phyloP scores from a whole-genome alignment of 805 yeast genomes.

The Ogataea dorogensis region DNA sequence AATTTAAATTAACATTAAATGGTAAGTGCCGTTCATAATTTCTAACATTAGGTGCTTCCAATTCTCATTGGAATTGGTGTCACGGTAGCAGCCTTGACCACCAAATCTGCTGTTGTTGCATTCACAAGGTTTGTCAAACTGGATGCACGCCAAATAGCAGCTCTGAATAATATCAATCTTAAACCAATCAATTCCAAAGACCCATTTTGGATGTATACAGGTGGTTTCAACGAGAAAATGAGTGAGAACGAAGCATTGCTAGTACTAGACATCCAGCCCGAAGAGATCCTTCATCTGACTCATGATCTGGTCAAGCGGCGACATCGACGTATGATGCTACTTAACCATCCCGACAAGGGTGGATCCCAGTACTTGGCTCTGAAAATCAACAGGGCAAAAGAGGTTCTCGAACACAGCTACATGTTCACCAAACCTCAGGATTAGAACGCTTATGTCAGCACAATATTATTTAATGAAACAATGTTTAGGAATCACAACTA shows the following conservation, averaged over 20 bases:
- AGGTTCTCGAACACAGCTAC: constrained; percentile 65
- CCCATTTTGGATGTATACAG: constrained; percentile 43
- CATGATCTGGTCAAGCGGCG: constrained; percentile 57
- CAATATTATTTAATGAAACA: constrained; percentile 25
- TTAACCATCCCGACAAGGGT: constrained; percentile 87
- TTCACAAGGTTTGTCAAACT: constrained; percentile 30
- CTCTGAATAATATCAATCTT: constrained; percentile 36
- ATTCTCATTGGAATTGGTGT: constrained; percentile 54
- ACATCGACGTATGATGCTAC: constrained; percentile 74
- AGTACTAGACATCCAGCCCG: constrained; percentile 56
- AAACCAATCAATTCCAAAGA: constrained; percentile 12
- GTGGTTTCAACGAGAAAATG: constrained; percentile 66
- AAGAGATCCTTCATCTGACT: constrained; percentile 51
- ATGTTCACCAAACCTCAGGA: constrained; percentile 32
- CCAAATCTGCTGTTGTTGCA: constrained; percentile 39
- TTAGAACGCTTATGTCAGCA: constrained; percentile 7
- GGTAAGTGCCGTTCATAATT: constrained; percentile 4
- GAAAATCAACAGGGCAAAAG: constrained; percentile 86
- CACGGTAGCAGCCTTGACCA: constrained; percentile 49
- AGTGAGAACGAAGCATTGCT: constrained; percentile 68
- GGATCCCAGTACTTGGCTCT: constrained; percentile 81
- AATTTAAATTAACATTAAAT: constrained; percentile 1
- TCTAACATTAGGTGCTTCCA: constrained; percentile 43
- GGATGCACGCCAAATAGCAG: constrained; percentile 39
- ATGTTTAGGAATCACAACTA: constrained; percentile 43